Evolutionary conservation across 2,329 filamentous ascomycete species (phyloP), one percentile per base, ranked within the genome.

Genomic region (Trichoderma polysporum): DNA sequence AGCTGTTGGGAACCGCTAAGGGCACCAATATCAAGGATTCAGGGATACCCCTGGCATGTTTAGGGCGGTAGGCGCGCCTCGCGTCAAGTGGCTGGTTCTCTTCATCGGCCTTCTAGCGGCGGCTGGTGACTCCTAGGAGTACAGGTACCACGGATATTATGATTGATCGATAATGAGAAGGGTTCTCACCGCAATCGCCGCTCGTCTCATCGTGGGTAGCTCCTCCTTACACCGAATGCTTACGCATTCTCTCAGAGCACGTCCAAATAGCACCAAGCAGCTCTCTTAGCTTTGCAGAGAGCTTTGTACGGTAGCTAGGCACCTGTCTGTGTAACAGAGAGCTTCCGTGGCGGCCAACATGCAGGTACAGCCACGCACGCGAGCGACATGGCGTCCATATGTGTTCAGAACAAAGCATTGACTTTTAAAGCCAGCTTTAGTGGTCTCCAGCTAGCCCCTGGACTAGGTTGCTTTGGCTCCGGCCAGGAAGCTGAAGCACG

Each of bases 311-410:
- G 31, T 9, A 15, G 17, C 13, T 33, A 22, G 50, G 35, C 19
- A 59, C 45, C 19, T 39, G 53, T 15, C 10, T 29, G 41, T 53
- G n/a, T 50, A 37, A 27, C 37, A 49, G 31, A 56, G 27, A 41
- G 15, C 60, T 54, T 54, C 35, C 27, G 17, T 50, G 35, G 47
- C 64, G 29, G 27, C 47, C 12, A 27, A 62, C 35, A 63, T 50
- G 65, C 65, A 67, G 65, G 65, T 67, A 67, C 65, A 37, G 45
- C 29, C 52, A 65, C 31, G 49, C 65, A 67, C 65, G 49, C 65
- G 65, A 67, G 65, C 58, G 47, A 50, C 50, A 45, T 45, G 41
- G 41, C 41, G 22, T 25, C 27, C 56, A 31, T 27, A 45, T 25
- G 35, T 39, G 37, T 35, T 58, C 56, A 31, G n/a, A 31, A 25